Conservation (phyloP, 2,329 filamentous ascomycete species). For the Xylaria sp. region DNA sequence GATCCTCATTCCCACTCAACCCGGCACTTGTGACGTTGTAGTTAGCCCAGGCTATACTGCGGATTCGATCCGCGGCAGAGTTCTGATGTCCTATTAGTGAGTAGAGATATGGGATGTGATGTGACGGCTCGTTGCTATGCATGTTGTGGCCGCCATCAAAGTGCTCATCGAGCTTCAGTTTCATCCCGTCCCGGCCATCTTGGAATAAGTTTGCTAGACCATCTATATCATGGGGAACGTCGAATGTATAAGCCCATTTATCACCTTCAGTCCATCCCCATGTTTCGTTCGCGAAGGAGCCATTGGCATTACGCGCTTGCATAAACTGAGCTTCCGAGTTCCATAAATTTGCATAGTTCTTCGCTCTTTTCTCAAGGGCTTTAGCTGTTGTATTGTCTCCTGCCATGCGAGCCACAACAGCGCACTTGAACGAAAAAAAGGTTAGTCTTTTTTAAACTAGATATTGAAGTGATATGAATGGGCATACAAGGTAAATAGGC, state of each 20-base stretch:
- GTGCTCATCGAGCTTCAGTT: slow-evolving; percentile 57
- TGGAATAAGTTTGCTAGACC: slow-evolving; percentile 57
- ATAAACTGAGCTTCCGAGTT: slow-evolving; percentile 59
- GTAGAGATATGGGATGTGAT: slow-evolving; percentile 61
- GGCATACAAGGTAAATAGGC: too few species aligned
- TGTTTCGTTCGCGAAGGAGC: slow-evolving; percentile 56
- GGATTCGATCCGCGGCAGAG: slow-evolving; percentile 53
- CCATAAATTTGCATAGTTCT: slow-evolving; percentile 57
- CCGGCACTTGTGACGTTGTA: slow-evolving; percentile 60
- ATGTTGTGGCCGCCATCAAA: slow-evolving; percentile 59
- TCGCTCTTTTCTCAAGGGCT: slow-evolving; percentile 52
- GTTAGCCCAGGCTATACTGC: slow-evolving; percentile 53
- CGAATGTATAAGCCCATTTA: slow-evolving; percentile 63
- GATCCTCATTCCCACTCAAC: slow-evolving; percentile 60
- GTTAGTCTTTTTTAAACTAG: too few species aligned
- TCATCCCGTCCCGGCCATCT: slow-evolving; percentile 52
- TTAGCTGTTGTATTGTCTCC: slow-evolving; percentile 50
- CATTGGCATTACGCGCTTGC: slow-evolving; percentile 60
- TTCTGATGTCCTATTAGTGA: slow-evolving; percentile 56
- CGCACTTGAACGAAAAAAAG: slow-evolving; percentile 42
- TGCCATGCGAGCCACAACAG: slow-evolving; percentile 54
- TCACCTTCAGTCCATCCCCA: slow-evolving; percentile 63
- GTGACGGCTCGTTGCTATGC: slow-evolving; percentile 61
- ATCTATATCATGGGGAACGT: slow-evolving; percentile 59
- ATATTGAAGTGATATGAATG: too few species aligned